Percentiles rank a stretch among this genome's conserved stretches.
Conservation (phyloP, 306 rosid genomes). For the Trifolium subterraneum region DNA sequence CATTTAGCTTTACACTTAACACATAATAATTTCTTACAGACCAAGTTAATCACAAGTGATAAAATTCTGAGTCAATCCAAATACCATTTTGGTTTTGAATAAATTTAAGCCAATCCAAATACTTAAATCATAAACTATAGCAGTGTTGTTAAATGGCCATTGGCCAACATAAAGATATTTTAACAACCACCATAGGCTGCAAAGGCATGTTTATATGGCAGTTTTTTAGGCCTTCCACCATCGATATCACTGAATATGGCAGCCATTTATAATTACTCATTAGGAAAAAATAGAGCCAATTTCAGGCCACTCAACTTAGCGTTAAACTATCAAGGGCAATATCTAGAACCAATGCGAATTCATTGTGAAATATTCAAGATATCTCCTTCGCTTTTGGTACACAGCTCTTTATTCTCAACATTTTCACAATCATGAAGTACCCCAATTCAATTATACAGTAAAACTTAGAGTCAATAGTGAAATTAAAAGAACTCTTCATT, state of each 20-base stretch:
- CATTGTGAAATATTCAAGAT: constrained; percentile 9
- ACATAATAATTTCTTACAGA: constrained; percentile 17
- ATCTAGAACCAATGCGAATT: not conserved
- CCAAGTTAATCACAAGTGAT: constrained; percentile 26
- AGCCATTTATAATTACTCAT: constrained; percentile 21
- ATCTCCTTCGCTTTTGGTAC: not conserved
- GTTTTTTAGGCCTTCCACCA: too few relatives aligned
- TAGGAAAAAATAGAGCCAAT: constrained; percentile 29
- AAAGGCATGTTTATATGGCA: too few relatives aligned
- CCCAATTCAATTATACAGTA: constrained; percentile 28
- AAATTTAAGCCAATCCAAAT: constrained; percentile 17
- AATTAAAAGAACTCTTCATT: not conserved
- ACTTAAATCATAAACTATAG: constrained; percentile 20
- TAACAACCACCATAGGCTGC: too few relatives aligned
- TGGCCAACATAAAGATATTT: too few relatives aligned
- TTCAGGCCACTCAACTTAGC: constrained; percentile 13
- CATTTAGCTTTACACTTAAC: constrained; percentile 21
- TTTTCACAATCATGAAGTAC: not conserved
- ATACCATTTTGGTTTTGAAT: constrained; percentile 20
- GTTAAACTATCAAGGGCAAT: not conserved
- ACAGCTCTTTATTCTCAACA: constrained; percentile 20
- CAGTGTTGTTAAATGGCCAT: too few relatives aligned
- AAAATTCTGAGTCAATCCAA: constrained; percentile 26
- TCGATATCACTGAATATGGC: not conserved
- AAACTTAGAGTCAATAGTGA: not conserved